Evolutionary conservation across 768 basidiomycete species (phyloP), one percentile per base, ranked within the genome.

Genomic region (Porpolomopsis calyptriformis): DNA sequence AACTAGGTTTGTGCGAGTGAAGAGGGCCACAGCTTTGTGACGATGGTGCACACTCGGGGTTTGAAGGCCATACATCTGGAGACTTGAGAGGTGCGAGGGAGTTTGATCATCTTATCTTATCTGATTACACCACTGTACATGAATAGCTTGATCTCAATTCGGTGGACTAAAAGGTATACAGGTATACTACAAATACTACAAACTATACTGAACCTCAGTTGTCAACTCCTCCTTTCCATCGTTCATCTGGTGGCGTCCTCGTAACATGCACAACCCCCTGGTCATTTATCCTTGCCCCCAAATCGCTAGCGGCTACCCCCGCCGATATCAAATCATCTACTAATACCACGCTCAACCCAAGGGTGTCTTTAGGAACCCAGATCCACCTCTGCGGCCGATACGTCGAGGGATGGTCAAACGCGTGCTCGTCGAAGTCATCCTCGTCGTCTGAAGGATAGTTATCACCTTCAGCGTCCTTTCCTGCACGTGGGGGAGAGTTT

Each of bases 11-110:
- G 59, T 55, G 34, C 67, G 70, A 20, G 68, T 64, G 55, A 74
- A 76, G 4, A 86, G 61, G 0, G 85, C 78, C 4, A 78, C 66
- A 10, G 82, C 78, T 22, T 81, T 68, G 56, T 89, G 85, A 40
- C 85, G 72, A 58, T 88, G 85, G 49, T 87, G 77, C 1, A 78
- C 65, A 49, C 73, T 81, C 0, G 81, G 81, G 10, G 73, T 74
- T 0, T 82, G 82, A 10, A 82, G 66, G 14, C 69, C 62, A 50
- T 82, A 76, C 55, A 68, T 74, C 57, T 80, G 73, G 14, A 74
- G 67, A 51, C 69, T 71, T 1, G 66, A 57, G 10, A 64, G 55
- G 23, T 64, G 60, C 9, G 65, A 59, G n/a, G n/a, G n/a, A n/a
- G n/a, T n/a, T n/a, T n/a, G n/a, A n/a, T n/a, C n/a, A n/a, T n/a